Conservation (phyloP, 2,329 filamentous ascomycete genomes). For the Ambrosiella xylebori region DNA sequence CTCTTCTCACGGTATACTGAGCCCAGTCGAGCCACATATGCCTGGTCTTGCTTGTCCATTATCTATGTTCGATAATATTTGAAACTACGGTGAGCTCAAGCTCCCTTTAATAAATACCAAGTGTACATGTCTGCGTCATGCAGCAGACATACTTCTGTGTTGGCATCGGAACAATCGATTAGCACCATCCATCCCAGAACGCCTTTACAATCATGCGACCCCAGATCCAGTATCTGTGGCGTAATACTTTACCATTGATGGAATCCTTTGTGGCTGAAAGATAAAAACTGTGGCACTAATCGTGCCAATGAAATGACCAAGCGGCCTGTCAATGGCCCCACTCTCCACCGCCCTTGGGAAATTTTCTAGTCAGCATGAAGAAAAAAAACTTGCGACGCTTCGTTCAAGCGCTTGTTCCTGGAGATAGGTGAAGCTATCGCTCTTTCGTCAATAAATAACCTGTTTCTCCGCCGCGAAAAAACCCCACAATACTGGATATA, state of each 20-base stretch:
- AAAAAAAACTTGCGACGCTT: conserved; percentile 13
- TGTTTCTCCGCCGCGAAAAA: not conserved
- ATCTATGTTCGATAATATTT: no score
- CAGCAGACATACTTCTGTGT: not conserved
- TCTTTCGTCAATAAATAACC: not conserved
- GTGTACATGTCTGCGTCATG: not conserved
- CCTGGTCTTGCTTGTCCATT: no score
- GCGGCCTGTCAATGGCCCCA: conserved; percentile 9
- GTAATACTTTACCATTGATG: not conserved
- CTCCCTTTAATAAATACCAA: not conserved
- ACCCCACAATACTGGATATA: not conserved
- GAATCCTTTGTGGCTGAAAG: not conserved
- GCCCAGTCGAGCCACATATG: no score
- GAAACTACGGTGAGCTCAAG: no score
- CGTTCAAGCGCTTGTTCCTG: not conserved
- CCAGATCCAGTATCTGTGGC: conserved; percentile 1
- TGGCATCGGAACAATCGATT: not conserved
- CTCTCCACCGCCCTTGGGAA: conserved; percentile 12
- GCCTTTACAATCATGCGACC: not conserved
- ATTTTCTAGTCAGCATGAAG: conserved; percentile 8
- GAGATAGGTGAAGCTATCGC: conserved; percentile 5
- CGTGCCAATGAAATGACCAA: conserved; percentile 5
- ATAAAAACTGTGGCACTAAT: conserved; percentile 10
- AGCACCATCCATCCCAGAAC: not conserved
- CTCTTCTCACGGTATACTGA: not conserved